These are phyloP conservation scores for Penicillium verhagenii DNA, from an alignment of 495 filamentous ascomycete species.

Conservation along the genomic window DNA sequence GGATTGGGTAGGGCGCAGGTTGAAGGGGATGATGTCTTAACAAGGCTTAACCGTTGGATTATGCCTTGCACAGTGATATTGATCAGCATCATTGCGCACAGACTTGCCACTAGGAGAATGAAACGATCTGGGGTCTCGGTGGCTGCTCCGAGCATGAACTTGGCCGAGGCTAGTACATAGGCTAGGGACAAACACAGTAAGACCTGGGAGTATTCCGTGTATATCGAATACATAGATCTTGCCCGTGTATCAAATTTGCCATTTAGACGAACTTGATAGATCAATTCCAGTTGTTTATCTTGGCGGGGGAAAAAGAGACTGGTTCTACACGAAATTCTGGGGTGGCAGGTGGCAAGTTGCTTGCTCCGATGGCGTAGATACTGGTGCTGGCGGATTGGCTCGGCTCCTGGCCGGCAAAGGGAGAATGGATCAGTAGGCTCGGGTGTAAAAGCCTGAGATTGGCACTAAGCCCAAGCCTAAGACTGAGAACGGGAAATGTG, in stretches of 20 bases:
- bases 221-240: not conserved
- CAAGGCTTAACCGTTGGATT: conserved; percentile 23
- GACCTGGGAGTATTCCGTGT: not conserved
- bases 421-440: not conserved
- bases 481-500: conserved; percentile 1
- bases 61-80: conserved; percentile 12
- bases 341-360: not conserved
- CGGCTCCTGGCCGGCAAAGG: not conserved
- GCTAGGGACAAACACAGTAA: not conserved
- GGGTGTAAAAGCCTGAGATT: not conserved
- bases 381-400: not conserved
- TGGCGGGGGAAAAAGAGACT: not conserved
- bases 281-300: not conserved
- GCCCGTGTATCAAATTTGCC: not conserved
- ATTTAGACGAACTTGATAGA: not conserved
- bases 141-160: not conserved
- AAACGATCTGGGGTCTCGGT: conserved; percentile 22
- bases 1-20: conserved; percentile 6
- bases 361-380: not conserved
- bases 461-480: not conserved
- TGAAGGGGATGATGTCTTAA: conserved; percentile 25
- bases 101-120: conserved; percentile 20
- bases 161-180: not conserved
- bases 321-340: not conserved
- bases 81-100: conserved; percentile 30